These are phyloP conservation scores for Populus tremula DNA, from an alignment of 345 rosid species.

Conservation along the genomic window DNA sequence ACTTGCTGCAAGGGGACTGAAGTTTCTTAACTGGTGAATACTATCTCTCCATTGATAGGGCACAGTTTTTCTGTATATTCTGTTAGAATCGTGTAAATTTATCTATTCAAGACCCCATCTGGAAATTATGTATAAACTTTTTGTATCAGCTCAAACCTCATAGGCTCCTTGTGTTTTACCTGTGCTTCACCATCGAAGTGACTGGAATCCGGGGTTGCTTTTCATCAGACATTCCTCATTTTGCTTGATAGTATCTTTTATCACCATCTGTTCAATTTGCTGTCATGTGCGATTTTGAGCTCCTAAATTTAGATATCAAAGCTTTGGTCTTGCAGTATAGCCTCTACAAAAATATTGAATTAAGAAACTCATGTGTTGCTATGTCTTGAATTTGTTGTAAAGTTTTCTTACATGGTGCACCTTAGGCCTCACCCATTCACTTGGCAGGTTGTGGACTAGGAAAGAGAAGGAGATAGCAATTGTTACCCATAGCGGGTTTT, in stretches of 20 bases:
- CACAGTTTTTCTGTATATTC: background rate
- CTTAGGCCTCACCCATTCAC: conserved; percentile 2
- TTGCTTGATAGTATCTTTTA: background rate
- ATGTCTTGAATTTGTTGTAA: background rate
- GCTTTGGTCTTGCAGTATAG: background rate
- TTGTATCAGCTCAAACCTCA: background rate
- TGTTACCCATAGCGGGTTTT: conserved; percentile 93
- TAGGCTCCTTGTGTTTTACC: background rate
- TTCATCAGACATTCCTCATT: background rate
- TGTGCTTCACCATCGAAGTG: background rate
- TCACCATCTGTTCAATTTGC: background rate
- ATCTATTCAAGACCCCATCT: background rate
- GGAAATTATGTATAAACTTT: background rate
- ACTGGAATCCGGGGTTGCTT: background rate
- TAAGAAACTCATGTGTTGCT: background rate
- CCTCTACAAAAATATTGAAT: background rate
- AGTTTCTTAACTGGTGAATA: conserved; percentile 73
- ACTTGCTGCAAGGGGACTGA: conserved; percentile 68
- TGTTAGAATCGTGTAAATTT: background rate
- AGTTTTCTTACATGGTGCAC: background rate
- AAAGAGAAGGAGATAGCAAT: conserved; percentile 96
- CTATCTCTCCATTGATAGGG: background rate
- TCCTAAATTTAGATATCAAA: background rate
- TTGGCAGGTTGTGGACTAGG: conserved; percentile 89
- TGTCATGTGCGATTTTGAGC: background rate